Evolutionary conservation across 2,329 filamentous ascomycete species (phyloP), one percentile per base, ranked within the genome.

Genomic region (Iodosphaeria phyllophila): DNA sequence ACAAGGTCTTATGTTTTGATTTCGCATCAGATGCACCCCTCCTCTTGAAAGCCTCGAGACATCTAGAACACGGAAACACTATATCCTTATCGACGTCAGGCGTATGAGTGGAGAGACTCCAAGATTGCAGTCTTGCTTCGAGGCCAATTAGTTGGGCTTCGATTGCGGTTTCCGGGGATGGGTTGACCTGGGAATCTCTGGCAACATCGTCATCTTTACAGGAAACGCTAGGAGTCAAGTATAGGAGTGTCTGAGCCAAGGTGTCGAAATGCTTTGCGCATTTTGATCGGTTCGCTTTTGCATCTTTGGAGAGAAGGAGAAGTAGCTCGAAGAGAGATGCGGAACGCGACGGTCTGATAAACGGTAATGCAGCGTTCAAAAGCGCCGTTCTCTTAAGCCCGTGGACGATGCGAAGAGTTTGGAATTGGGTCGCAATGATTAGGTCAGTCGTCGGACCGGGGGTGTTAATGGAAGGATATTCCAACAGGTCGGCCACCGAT

Each of bases 201-300:
- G 68, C 68, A 2, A 55, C 34, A 4, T 45, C 46, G 37, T 84
- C 77, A 20, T 73, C 65, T 7, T 65, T 60, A 24, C 54, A 52
- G 2, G 74, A 68, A n/a, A 75, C 54, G 36, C 66, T 74, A 1
- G 77, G 75, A 15, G 71, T 64, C 2, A 83, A 47, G 1, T 68
- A 63, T 1, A 83, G 50, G 0, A 83, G 50, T 3, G 58, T 57
- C 34, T 77, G 71, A 0, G 73, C 69, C 2, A 82, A 41, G 0
- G 57, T 60, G 24, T 80, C 74, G 11, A 84, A 50, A 32, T 80
- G 74, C 3, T 66, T 67, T 7, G 65, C 57, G 11, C 60, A 54
- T 40, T 77, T 82, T 6, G 52, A 48, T 8, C 52, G 43, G n/a
- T 63, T 56, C 10, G 59, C 50, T 3, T 51, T 40, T 27, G 46